Evolutionary conservation across 2,329 filamentous ascomycete genomes (phyloP), one percentile per base, ranked within the genome.

Genomic region (Neopestalotiopsis sp.): DNA sequence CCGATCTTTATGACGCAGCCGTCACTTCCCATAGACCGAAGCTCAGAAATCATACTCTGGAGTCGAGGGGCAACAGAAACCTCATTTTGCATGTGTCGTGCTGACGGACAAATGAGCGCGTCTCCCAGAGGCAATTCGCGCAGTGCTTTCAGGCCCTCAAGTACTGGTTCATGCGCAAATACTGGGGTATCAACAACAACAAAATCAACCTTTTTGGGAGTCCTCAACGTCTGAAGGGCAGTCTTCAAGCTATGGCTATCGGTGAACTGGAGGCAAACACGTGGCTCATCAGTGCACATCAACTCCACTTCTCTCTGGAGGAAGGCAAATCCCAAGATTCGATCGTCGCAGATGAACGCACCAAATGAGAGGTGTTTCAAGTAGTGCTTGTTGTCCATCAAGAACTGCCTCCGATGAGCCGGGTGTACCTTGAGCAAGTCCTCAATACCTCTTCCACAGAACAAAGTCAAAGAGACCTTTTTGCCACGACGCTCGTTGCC

Each of bases 101-200:
- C 70, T 62, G 0, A 70, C 68, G 0, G 71, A 13, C 79, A 70
- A 4, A 92, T 77, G 0, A 92, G 73, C 40, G 87, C 81, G 1
- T 87, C 76, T 3, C 86, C 80, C 0, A 94, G 79, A 0, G 90
- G 87, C 0, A 93, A 67, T 1, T 89, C 84, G 0, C 75, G 79
- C 30, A 89, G 88, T 0, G 81, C 78, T 74, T 92, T 86, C 1
- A 94, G 79, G 1, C 87, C 84, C 62, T 85, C 78, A 4, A 94
- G 76, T 1, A 94, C 84, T 0, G 92, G 92, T 67, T 93, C 89
- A 67, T 90, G 93, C 0, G 91, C 89, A 74, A 93, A 94, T 0
- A 91, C 84, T 0, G 91, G 83, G 0, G 91, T 91, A 57, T 92
- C 86, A 0, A 93, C 86, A 2, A 90, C 78, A 0, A 90, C 76